These are phyloP conservation scores for Tilletia setariae DNA, from an alignment of 1,284 basidiomycete genomes.

Conservation along the genomic window DNA sequence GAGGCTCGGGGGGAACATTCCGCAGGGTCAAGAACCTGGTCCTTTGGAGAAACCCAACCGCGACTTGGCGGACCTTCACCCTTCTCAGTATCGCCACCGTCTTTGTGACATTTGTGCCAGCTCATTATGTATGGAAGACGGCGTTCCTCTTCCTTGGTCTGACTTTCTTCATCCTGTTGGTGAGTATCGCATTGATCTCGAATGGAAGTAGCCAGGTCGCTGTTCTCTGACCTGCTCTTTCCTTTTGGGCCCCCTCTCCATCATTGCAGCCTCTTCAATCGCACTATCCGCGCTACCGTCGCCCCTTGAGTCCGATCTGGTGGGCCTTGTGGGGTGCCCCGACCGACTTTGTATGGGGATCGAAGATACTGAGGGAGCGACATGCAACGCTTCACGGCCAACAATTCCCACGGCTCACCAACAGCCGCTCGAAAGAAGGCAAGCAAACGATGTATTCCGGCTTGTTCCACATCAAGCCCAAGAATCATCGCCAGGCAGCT, in stretches of 20 bases:
- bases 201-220: too few relatives aligned
- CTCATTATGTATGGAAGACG: slow-evolving; percentile 40
- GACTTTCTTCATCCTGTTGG: slow-evolving; percentile 44
- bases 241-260: too few relatives aligned
- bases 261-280: slow-evolving; percentile 40
- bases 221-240: too few relatives aligned
- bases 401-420: background rate
- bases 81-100: slow-evolving; percentile 36
- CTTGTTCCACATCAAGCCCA: too few relatives aligned
- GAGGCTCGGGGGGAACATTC: background rate
- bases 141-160: slow-evolving; percentile 44
- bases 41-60: slow-evolving; percentile 49
- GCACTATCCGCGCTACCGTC: slow-evolving; percentile 52
- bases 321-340: slow-evolving; percentile 52
- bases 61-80: slow-evolving; percentile 39
- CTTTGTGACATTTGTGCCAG: slow-evolving; percentile 40
- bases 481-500: too few relatives aligned
- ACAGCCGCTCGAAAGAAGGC: slow-evolving; percentile 3
- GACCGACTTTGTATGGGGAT: slow-evolving; percentile 51
- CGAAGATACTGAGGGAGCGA: slow-evolving; percentile 47
- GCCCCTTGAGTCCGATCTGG: slow-evolving; percentile 50
- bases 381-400: slow-evolving; percentile 22
- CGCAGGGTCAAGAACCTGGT: slow-evolving; percentile 45
- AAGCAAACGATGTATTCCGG: background rate
- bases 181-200: slow-evolving; percentile 1